These are phyloP conservation scores for Fragilariopsis cylindrus DNA, from an alignment of 108 stramenopile genomes.

Conservation along the genomic window DNA sequence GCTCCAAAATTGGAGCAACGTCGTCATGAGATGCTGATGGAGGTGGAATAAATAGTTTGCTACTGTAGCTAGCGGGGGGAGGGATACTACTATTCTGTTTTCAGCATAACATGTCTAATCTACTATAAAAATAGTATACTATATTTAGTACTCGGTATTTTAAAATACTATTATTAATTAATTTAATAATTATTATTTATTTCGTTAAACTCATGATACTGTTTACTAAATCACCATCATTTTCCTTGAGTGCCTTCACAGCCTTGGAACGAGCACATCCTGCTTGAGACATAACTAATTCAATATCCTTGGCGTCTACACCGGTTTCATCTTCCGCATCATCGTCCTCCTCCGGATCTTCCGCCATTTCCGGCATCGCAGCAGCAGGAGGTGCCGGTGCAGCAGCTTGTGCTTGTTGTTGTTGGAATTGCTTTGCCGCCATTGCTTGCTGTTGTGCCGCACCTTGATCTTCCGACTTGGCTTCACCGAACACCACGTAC, in stretches of 20 bases:
- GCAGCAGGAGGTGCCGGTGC: conserved; percentile 48
- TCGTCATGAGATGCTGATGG: neutral
- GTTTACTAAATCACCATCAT: conserved; percentile 96
- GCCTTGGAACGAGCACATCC: conserved; percentile 85
- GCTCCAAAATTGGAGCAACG: conserved; percentile 4
- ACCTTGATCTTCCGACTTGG: conserved; percentile 95
- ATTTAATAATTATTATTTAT: conserved; percentile 33
- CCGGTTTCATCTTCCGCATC: conserved; percentile 94
- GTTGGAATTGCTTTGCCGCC: conserved; percentile 83
- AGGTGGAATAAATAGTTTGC: too few relatives aligned
- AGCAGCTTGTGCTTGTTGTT: conserved; percentile 51
- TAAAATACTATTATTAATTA: neutral
- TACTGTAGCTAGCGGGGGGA: too few relatives aligned
- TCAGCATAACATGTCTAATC: too few relatives aligned
- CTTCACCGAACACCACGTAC: conserved; percentile 99
- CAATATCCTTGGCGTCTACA: conserved; percentile 95
- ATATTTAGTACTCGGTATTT: neutral
- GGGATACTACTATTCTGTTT: too few relatives aligned
- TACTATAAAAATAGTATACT: neutral
- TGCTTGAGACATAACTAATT: conserved; percentile 94
- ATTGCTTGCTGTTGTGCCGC: conserved; percentile 80
- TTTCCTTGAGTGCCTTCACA: conserved; percentile 93
- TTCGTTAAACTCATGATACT: conserved; percentile 97
- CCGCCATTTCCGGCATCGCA: conserved; percentile 37
- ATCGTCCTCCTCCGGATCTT: conserved; percentile 45